Percentiles rank a stretch among this genome's conserved stretches.
phyloP scores from a whole-genome alignment of 1,284 basidiomycete genomes.

The Cystobasidiaceae sp. region DNA sequence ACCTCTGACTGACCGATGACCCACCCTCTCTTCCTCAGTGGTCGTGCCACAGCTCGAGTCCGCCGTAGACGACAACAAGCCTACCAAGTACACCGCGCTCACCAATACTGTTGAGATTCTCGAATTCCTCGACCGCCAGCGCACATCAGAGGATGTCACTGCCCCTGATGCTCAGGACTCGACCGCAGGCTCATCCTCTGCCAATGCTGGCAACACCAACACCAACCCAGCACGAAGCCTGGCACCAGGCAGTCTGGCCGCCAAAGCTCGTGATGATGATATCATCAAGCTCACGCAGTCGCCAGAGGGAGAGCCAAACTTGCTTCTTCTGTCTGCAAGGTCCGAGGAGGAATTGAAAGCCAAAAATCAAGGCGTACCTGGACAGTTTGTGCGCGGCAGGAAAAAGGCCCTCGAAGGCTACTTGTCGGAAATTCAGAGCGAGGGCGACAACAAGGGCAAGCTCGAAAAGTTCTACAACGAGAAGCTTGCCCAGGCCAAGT shows the following conservation, averaged over 20 bases:
- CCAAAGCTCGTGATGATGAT: slow-evolving; percentile 29
- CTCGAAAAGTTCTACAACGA: slow-evolving; percentile 35
- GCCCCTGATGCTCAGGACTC: too few relatives aligned
- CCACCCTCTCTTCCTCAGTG: neutral
- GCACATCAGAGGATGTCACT: slow-evolving; percentile 11
- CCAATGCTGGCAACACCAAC: too few relatives aligned
- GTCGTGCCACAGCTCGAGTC: slow-evolving; percentile 40
- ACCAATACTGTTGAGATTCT: slow-evolving; percentile 30
- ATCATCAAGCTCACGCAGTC: slow-evolving; percentile 36
- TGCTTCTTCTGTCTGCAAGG: slow-evolving; percentile 34
- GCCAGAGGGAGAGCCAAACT: slow-evolving; percentile 37
- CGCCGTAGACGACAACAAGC: slow-evolving; percentile 35
- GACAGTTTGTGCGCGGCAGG: slow-evolving; percentile 38
- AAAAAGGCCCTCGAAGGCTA: slow-evolving; percentile 40
- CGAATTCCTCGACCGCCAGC: slow-evolving; percentile 36
- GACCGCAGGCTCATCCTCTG: too few relatives aligned
- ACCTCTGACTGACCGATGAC: neutral
- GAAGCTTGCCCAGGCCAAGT: slow-evolving; percentile 34
- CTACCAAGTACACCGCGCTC: slow-evolving; percentile 40
- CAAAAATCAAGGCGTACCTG: slow-evolving; percentile 33
- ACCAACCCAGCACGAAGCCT: slow-evolving; percentile 33
- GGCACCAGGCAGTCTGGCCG: slow-evolving; percentile 37
- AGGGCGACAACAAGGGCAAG: slow-evolving; percentile 8
- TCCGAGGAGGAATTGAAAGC: slow-evolving; percentile 35
- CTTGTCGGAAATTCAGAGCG: slow-evolving; percentile 26